phyloP scores from a whole-genome alignment of 768 basidiomycete genomes.

The Heimioporus sp. region DNA sequence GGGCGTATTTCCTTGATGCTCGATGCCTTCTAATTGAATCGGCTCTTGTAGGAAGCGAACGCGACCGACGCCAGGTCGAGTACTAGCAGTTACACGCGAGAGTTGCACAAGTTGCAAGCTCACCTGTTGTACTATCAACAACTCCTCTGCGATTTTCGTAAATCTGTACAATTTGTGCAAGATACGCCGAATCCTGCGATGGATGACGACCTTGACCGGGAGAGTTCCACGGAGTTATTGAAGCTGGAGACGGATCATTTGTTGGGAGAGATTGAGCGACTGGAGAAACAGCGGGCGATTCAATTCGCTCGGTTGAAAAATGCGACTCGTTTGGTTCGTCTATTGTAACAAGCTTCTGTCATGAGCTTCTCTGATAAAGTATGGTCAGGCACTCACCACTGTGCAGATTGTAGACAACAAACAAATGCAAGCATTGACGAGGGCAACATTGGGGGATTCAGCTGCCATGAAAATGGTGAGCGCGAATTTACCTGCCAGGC shows the following conservation, averaged over 20 bases:
- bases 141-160: slow-evolving; percentile 52
- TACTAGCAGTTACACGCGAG: slow-evolving; percentile 40
- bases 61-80: slow-evolving; percentile 24
- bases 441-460: slow-evolving; percentile 42
- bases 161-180: slow-evolving; percentile 48
- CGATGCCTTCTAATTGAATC: background rate
- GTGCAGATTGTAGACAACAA: slow-evolving; percentile 58
- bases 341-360: background rate
- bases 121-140: slow-evolving; percentile 55
- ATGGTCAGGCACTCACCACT: slow-evolving; percentile 51
- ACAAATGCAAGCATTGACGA: slow-evolving; percentile 51
- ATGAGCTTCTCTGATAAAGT: background rate
- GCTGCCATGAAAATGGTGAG: slow-evolving; percentile 35
- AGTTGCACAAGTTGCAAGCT: slow-evolving; percentile 56
- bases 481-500: too few relatives aligned
- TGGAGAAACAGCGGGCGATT: slow-evolving; percentile 25
- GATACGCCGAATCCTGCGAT: slow-evolving; percentile 51
- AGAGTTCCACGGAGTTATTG: slow-evolving; percentile 11
- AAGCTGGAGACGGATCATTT: slow-evolving; percentile 18
- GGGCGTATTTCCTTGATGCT: background rate
- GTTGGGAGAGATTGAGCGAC: slow-evolving; percentile 45
- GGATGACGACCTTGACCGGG: slow-evolving; percentile 17
- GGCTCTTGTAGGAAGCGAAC: slow-evolving; percentile 40
- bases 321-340: slow-evolving; percentile 29
- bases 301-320: slow-evolving; percentile 32